Percentiles rank a stretch among this genome's conserved stretches.
These are phyloP conservation scores for Carex pumila DNA, from an alignment of 176 grass and related monocot species.

Conservation along the genomic window DNA sequence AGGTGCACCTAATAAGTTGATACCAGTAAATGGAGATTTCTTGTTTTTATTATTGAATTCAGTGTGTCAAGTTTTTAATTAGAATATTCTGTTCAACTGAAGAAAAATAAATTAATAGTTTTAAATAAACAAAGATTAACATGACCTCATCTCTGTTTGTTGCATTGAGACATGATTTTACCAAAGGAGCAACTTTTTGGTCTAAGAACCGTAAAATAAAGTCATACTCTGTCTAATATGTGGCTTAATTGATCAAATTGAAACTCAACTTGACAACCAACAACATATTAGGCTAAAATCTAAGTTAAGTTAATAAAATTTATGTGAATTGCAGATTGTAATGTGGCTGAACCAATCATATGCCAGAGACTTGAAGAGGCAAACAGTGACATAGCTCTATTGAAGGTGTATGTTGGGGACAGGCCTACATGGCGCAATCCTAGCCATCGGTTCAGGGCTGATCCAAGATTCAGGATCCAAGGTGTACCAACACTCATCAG, in stretches of 20 bases:
- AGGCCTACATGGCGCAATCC: conserved; percentile 65
- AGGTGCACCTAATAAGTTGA: not conserved
- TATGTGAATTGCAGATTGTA: conserved; percentile 54
- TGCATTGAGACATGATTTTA: not conserved
- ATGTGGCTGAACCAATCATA: conserved; percentile 88
- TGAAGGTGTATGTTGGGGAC: conserved; percentile 80
- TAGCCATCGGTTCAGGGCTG: conserved; percentile 63
- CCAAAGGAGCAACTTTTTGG: not conserved
- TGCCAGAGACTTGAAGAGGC: conserved; percentile 41
- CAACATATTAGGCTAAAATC: not conserved
- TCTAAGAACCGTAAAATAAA: not conserved
- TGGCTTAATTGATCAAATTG: not conserved
- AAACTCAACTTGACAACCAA: not conserved
- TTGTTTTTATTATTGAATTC: not conserved
- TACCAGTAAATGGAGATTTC: not conserved
- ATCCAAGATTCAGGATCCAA: conserved; percentile 56
- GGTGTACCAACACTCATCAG: conserved; percentile 80
- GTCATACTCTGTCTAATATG: not conserved
- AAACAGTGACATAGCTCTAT: conserved; percentile 45
- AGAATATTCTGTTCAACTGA: not conserved
- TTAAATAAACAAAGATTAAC: not conserved
- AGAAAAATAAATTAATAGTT: not conserved
- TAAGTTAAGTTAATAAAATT: not conserved
- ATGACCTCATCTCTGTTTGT: not conserved
- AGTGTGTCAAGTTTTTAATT: not conserved